Conservation (phyloP, 2,329 filamentous ascomycete genomes). For the Verticillium tricorpus region DNA sequence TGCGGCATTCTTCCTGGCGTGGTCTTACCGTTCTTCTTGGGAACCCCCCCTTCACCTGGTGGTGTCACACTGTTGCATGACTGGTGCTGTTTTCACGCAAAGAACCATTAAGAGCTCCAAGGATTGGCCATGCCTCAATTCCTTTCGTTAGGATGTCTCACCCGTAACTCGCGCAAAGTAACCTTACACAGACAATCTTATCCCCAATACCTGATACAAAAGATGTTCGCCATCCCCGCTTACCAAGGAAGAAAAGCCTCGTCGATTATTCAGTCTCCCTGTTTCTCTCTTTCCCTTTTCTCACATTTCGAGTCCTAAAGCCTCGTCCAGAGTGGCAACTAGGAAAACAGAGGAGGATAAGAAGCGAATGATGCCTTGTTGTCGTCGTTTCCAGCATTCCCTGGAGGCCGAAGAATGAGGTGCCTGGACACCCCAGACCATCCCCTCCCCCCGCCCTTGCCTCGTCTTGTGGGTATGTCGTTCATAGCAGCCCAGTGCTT, state of each 20-base stretch:
- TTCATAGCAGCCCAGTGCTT: neutral
- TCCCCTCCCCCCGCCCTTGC: neutral
- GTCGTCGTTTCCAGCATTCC: neutral
- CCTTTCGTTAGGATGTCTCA: neutral
- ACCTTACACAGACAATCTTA: neutral
- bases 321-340: neutral
- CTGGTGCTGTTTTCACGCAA: neutral
- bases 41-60: neutral
- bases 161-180: neutral
- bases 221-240: neutral
- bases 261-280: neutral
- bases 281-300: neutral
- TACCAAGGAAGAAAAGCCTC: neutral
- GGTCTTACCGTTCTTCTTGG: neutral
- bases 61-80: too few species aligned
- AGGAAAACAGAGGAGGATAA: neutral
- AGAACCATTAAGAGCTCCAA: neutral
- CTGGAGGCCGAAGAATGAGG: neutral
- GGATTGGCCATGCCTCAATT: neutral
- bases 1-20: neutral
- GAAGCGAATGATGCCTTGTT: neutral
- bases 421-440: neutral
- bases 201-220: neutral
- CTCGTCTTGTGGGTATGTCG: neutral
- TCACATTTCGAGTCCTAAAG: neutral